A percentile compares a stretch with the other conserved stretches of the same genome.
Conservation (phyloP, 805 yeast species). For the Metschnikowia rubicola region DNA sequence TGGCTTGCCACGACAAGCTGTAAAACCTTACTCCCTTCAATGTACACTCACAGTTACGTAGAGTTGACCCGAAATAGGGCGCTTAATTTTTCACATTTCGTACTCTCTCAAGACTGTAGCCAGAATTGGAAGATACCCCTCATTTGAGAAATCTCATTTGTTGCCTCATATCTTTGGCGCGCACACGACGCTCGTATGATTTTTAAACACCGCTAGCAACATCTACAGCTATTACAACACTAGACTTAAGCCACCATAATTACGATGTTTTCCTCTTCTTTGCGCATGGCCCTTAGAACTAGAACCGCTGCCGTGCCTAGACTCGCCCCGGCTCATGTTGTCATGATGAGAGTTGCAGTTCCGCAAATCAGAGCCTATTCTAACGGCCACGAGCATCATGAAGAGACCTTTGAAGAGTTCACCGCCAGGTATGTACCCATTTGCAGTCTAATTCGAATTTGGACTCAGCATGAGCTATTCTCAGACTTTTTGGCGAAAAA, state of each 20-base stretch:
- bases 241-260: too few species aligned
- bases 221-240: background rate
- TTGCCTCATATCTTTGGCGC: constrained; percentile 5
- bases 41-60: too few species aligned
- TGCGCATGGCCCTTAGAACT: constrained; percentile 43
- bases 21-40: too few species aligned
- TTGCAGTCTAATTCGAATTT: background rate
- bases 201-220: background rate
- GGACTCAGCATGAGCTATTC: background rate
- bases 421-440: constrained; percentile 57
- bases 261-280: constrained; percentile 35
- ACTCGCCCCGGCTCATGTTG: constrained; percentile 19
- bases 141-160: background rate
- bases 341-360: constrained; percentile 21
- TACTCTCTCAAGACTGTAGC: background rate
- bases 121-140: background rate
- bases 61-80: too few species aligned
- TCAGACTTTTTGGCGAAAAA: too few species aligned
- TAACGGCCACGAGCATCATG: constrained; percentile 82
- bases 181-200: constrained; percentile 17
- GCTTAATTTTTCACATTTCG: too few species aligned
- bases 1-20: background rate
- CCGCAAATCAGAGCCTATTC: constrained; percentile 65
- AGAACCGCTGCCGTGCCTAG: constrained; percentile 31
- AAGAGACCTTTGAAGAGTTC: constrained; percentile 93